These are phyloP conservation scores for Saccharomycopsis oosterbeekiorum DNA, from an alignment of 805 yeast genomes.

Conservation along the genomic window DNA sequence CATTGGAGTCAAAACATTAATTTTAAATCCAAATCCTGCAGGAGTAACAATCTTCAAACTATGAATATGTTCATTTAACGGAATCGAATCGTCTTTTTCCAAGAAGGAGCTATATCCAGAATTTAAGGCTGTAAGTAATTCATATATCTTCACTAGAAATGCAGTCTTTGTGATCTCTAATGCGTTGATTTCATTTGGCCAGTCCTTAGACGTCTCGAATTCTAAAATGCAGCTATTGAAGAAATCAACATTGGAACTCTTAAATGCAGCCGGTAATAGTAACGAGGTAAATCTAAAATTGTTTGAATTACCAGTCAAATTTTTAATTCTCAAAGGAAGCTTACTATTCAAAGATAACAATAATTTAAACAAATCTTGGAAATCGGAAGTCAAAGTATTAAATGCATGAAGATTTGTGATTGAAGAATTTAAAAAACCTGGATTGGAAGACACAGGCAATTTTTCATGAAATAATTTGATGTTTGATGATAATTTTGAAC, in stretches of 20 bases:
- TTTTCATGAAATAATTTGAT: conserved; percentile 38
- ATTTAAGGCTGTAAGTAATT: conserved; percentile 31
- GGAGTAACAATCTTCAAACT: conserved; percentile 65
- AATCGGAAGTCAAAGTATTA: conserved; percentile 38
- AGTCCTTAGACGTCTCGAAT: conserved; percentile 79
- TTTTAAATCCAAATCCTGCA: conserved; percentile 79
- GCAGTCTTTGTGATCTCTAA: conserved; percentile 88
- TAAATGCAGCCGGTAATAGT: conserved; percentile 75
- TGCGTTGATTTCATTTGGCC: conserved; percentile 91
- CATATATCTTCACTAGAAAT: conserved; percentile 59
- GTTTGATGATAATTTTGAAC: conserved; percentile 30
- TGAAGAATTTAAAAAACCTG: conserved; percentile 48
- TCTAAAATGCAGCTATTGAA: conserved; percentile 75
- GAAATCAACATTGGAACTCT: conserved; percentile 63
- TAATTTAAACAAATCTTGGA: conserved; percentile 47
- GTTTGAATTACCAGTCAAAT: conserved; percentile 66
- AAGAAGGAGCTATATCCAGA: conserved; percentile 46
- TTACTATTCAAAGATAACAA: conserved; percentile 37
- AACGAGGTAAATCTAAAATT: conserved; percentile 68
- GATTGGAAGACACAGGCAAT: conserved; percentile 51
- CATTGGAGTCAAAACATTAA: conserved; percentile 72
- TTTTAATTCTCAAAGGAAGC: conserved; percentile 62
- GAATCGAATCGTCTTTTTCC: conserved; percentile 56
- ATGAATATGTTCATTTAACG: conserved; percentile 50
- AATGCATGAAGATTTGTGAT: conserved; percentile 34